phyloP scores from a whole-genome alignment of 2,329 filamentous ascomycete genomes.

The Colletotrichum orchidophilum region DNA sequence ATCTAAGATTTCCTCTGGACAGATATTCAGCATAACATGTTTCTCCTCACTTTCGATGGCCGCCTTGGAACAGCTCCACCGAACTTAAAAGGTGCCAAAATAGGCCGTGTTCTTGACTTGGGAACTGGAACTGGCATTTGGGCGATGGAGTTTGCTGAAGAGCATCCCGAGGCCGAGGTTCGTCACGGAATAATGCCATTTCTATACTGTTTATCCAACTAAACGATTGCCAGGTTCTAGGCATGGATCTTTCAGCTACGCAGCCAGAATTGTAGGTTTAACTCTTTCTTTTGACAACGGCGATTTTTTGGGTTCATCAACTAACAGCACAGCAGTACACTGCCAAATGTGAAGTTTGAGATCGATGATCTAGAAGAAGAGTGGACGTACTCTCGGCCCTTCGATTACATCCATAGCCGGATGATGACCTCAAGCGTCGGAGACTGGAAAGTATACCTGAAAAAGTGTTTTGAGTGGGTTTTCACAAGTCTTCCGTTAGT shows the following conservation, averaged over 20 bases:
- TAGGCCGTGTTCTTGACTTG: conserved; percentile 50
- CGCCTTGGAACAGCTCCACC: conserved; percentile 36
- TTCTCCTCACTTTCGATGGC: conserved; percentile 41
- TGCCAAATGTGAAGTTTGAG: conserved; percentile 58
- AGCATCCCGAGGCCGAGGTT: conserved; percentile 42
- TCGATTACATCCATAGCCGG: conserved; percentile 52
- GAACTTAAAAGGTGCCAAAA: conserved; percentile 36
- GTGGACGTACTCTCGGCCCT: conserved; percentile 48
- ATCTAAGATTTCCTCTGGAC: not conserved
- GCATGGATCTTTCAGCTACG: conserved; percentile 52
- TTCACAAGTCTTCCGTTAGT: no score
- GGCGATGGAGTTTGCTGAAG: conserved; percentile 53
- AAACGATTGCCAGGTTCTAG: conserved; percentile 41
- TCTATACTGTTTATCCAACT: not conserved
- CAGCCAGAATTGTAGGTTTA: conserved; percentile 44
- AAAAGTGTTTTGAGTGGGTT: conserved; percentile 43
- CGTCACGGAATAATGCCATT: no score
- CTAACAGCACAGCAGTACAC: conserved; percentile 43
- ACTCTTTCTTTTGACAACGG: no score
- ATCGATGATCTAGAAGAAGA: conserved; percentile 51
- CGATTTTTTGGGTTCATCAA: no score
- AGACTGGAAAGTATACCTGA: conserved; percentile 45
- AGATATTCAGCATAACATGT: conserved; percentile 48
- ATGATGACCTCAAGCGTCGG: conserved; percentile 46
- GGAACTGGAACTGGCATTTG: conserved; percentile 59